Base-by-base conservation (phyloP, 2,329 filamentous ascomycete genomes). In the Elsinoe australis region DNA sequence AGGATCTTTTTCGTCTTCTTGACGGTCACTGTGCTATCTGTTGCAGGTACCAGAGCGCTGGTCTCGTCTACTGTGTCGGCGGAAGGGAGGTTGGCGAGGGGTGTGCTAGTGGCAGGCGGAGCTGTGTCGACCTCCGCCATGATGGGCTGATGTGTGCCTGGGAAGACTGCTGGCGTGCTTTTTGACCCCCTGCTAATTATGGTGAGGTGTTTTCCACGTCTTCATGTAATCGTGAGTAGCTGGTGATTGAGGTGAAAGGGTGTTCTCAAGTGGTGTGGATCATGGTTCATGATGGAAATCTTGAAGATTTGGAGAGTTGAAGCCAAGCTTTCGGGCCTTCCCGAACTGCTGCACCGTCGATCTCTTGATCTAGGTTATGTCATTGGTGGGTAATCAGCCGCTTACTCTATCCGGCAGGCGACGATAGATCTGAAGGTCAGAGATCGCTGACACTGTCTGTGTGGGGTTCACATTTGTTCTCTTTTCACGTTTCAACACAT, bases 1-100 rank as follows among this genome's bases (percentile, higher is more conserved):
- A 95, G 84, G 56, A 96, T 87, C 72, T 90, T 94, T 68, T 94
- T 95, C 51, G 86, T 80, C 69, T 89, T 87, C 58, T 80, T 72
- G 70, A 31, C 39, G 12, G 39, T n/a, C 4, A 44, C 4, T 6
- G 64, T 67, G 44, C 58, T 59, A 52, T 66, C 61, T 47, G 58
- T 56, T 12, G 59, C 54, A 41, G 62, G 59, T 17, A 60, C 50
- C 7, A 48, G 24, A 2, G 45, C 34, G n/a, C 29, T 35, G 18
- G 44, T 29, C 14, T 26, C 7, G 24, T 48, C 45, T 19, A 18
- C 33, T 4, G 29, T n/a, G 18, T 35, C 31, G 17, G 45, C 26
- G 1, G n/a, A 14, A 18, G 24, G 39, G 7, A 44, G 39, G 12
- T 44, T 26, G 17, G 39, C 26, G 26, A 44, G 39, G 12, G 39